Evolutionary conservation across 352 stramenopile species (phyloP), one percentile per base, ranked within the genome.

Genomic region (Blastocystis sp.): DNA sequence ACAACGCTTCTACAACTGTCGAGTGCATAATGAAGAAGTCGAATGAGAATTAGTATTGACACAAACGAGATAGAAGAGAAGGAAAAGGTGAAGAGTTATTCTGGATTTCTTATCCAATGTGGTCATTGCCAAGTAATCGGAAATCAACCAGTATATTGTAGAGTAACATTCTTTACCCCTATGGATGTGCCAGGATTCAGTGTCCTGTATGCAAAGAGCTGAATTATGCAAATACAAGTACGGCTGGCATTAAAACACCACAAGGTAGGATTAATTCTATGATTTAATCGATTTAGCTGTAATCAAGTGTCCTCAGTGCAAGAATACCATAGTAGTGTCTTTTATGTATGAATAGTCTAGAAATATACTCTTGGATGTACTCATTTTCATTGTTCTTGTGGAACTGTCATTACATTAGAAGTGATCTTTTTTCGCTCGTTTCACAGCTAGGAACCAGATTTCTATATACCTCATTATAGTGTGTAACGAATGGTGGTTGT

Each of bases 71-170:
- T 9, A 2, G 39, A 46, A 9, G 39, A 61, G 54, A 32, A 61
- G 54, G 12, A 14, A 0, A 35, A 39, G 43, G 39, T 11, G 24
- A 39, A 73, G 29, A 49, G 29, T 73, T 73, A 73, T 35, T 51
- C 29, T n/a, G 61, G 61, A 39, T 73, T 49, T 73, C 27, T 73
- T n/a, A 73, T 73, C 61, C 32, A 51, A 24, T 73, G 61, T 49
- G 61, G 61, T 49, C 61, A 73, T 49, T 73, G 61, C 19, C 21
- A 39, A 49, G 61, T 73, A 35, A 49, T 24, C 7, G 24, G 12
- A 11, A 27, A n/a, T 73, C 19, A 21, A 24, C 0, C 4, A 35
- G 19, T n/a, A 16, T 51, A 39, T 73, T 35, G 61, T 73, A 73
- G 61, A 73, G 5, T 0, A n/a, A 0, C 11, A 73, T 73, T 19